Evolutionary conservation across 1,139 yeast species (phyloP).

Genomic region (Suhomyces coccinellae): DNA sequence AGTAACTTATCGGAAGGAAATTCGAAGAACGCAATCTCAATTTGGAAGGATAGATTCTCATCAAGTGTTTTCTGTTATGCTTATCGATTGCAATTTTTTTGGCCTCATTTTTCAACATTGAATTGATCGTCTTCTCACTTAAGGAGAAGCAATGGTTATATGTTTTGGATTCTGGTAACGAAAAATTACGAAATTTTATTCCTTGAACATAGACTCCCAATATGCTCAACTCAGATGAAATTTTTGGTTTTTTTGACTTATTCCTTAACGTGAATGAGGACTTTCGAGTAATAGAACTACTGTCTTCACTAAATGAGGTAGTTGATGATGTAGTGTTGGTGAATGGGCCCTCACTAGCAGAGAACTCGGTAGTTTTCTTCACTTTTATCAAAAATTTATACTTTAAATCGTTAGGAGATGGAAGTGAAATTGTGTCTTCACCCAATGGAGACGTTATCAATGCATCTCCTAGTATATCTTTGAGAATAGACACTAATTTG

Average conservation of each 20-base stretch:
- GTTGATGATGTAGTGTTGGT: constrained; percentile 14
- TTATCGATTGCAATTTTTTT: constrained; percentile 58
- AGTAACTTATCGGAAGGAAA: constrained; percentile 72
- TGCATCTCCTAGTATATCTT: constrained; percentile 57
- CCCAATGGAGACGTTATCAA: constrained; percentile 49
- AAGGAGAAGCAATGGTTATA: constrained; percentile 83
- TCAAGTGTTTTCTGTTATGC: constrained; percentile 73
- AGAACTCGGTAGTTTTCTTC: constrained; percentile 49
- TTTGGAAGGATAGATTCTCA: constrained; percentile 87
- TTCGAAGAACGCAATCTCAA: constrained; percentile 76
- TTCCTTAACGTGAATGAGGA: constrained; percentile 25
- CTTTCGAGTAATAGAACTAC: constrained; percentile 17
- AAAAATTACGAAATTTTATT: constrained; percentile 73
- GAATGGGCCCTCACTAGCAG: not conserved
- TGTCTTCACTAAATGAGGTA: constrained; percentile 53
- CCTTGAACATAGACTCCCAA: constrained; percentile 75
- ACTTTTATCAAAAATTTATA: constrained; percentile 75
- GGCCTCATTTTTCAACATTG: constrained; percentile 61
- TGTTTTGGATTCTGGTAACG: constrained; percentile 82
- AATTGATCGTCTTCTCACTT: constrained; percentile 66
- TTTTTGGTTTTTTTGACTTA: constrained; percentile 25
- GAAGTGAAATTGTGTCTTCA: constrained; percentile 39
- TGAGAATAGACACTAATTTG: constrained; percentile 52
- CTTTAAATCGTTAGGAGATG: constrained; percentile 71
- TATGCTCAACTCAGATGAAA: constrained; percentile 51